Base-by-base conservation (phyloP, 176 grass and related monocot genomes). In the Chloris gayana region DNA sequence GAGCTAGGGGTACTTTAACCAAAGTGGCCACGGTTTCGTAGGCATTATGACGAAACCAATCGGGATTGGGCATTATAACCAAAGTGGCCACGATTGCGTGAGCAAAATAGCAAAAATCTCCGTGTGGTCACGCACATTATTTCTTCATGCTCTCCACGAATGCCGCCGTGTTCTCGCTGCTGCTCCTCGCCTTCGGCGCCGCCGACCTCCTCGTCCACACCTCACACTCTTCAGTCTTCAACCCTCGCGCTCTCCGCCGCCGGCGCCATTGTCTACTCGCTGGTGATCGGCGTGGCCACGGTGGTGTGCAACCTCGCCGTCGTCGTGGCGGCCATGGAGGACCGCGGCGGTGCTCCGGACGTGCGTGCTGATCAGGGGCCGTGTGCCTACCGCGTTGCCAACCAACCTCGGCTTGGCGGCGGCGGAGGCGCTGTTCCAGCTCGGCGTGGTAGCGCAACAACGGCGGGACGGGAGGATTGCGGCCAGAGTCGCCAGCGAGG, bases 241-340 rank as follows among this genome's bases (percentile, higher is more conserved):
- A 64, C 82, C 19, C 61, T 91, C n/a, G 78, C 81, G 59, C 73
- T 99, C 32, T 95, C 92, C 5, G 83, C 88, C 15, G 85, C 83
- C n/a, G 92, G 88, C 24, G 90, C 88, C 32, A 73, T 93, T 77
- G 60, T 76, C 34, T 94, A 98, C 85, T 94, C 89, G 3, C 58
- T 93, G 17, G 84, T 67, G 18, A 3, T 99, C 39, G 90, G 90
- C 41, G 85, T 87, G 4, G 83, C 88, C 44, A 95, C 82, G 5
- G 93, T 99, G 1, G 69, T 93, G 7, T 95, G 92, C 93, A 91
- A 90, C 87, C 81, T 95, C 74, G 90, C 96, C 22, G 75, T 87
- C 29, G 45, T 93, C 66, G 87, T 91, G 6, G 76, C 96, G 0
- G 93, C 92, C 27, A 86, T 86, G 84, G 93, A 95, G 17, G 68